Evolutionary conservation across 73 alveolate genomes (phyloP).

Genomic region (Tetrahymena malaccensis): DNA sequence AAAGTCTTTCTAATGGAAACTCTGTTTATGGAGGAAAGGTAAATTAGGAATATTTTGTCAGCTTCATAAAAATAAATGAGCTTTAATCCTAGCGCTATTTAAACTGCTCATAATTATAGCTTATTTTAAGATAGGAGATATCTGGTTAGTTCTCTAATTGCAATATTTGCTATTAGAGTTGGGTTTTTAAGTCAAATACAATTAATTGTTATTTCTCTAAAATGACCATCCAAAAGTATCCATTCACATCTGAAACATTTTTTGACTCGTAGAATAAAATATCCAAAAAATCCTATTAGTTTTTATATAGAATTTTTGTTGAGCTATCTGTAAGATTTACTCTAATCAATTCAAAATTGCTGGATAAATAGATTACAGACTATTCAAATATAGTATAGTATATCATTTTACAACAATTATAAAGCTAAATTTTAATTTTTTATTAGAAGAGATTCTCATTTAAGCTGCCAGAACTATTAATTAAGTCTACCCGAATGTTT

Average conservation of each 20-base stretch:
- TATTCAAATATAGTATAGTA: background rate
- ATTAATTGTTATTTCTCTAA: background rate
- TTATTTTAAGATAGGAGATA: background rate
- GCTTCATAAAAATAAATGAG: background rate
- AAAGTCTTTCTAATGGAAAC: background rate
- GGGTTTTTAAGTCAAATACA: background rate
- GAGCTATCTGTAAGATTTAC: background rate
- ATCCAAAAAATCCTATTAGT: background rate
- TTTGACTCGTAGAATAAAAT: background rate
- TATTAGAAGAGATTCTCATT: background rate
- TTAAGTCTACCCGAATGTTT: background rate
- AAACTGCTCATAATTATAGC: background rate
- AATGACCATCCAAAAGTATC: background rate
- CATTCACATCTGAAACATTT: background rate
- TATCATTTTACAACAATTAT: background rate
- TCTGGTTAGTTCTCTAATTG: background rate
- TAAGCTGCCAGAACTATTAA: background rate
- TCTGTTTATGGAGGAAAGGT: background rate
- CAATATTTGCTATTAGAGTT: background rate
- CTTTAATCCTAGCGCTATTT: background rate
- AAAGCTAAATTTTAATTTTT: background rate
- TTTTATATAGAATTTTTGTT: background rate
- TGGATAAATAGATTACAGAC: background rate
- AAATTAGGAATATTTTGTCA: background rate
- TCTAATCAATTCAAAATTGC: background rate